Evolutionary conservation across 257 asterid species (phyloP).

Genomic region (Ligustrum vulgare): DNA sequence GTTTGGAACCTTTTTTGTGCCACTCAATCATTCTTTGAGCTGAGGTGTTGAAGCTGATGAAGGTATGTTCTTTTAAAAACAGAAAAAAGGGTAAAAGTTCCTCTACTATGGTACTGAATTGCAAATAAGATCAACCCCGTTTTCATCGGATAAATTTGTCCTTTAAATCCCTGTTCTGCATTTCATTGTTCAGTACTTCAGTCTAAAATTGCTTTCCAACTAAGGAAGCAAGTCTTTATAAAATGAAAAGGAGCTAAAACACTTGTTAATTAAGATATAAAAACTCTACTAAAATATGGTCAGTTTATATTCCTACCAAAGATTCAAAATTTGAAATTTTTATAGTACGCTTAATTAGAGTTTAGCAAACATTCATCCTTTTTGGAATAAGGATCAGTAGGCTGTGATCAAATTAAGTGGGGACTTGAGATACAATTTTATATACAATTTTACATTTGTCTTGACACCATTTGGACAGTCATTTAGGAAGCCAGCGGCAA

Average conservation of each 20-base stretch:
- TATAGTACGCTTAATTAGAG: neutral
- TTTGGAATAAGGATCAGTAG: neutral
- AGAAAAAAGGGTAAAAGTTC: neutral
- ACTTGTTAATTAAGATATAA: neutral
- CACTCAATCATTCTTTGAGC: constrained; percentile 24
- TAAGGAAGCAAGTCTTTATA: neutral
- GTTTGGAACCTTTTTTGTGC: constrained; percentile 34
- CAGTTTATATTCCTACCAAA: neutral
- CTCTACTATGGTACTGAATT: neutral
- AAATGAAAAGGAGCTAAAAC: neutral
- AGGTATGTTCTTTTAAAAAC: constrained; percentile 37
- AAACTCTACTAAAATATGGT: neutral
- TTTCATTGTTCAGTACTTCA: constrained; percentile 14
- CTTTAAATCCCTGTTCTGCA: constrained; percentile 3
- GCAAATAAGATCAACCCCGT: constrained; percentile 18
- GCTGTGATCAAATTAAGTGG: neutral
- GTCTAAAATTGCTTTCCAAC: constrained; percentile 1
- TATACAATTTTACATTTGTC: neutral
- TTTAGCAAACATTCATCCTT: neutral
- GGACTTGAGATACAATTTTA: neutral
- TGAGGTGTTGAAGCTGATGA: constrained; percentile 33
- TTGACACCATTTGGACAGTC: neutral
- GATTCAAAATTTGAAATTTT: neutral
- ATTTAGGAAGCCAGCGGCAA: neutral
- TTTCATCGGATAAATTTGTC: constrained; percentile 15